These are phyloP conservation scores for Thermochaetoides thermophila DNA, from an alignment of 495 filamentous ascomycete genomes.

Conservation along the genomic window DNA sequence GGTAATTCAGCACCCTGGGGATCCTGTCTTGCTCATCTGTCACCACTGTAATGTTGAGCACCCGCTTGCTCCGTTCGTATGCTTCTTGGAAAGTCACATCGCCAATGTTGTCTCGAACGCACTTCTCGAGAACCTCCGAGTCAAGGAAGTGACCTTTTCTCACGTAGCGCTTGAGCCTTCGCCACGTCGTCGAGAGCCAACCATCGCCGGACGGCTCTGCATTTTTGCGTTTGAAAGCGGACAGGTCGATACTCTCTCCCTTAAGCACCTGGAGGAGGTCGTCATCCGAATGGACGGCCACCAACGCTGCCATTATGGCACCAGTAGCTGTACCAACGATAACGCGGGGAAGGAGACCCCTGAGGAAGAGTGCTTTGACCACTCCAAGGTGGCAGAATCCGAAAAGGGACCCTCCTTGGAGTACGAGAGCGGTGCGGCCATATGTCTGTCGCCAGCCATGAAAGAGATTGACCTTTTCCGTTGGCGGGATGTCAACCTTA, in stretches of 20 bases:
- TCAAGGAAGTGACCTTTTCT: slow-evolving; percentile 74
- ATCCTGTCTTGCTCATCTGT: slow-evolving; percentile 57
- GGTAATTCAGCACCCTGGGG: slow-evolving; percentile 78
- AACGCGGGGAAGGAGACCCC: slow-evolving; percentile 76
- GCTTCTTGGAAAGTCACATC: slow-evolving; percentile 92
- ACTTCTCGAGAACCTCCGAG: slow-evolving; percentile 66
- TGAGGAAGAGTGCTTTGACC: slow-evolving; percentile 71
- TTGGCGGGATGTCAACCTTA: slow-evolving; percentile 43
- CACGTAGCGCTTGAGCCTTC: slow-evolving; percentile 50
- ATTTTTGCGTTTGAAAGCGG: slow-evolving; percentile 48
- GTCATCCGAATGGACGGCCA: slow-evolving; percentile 78
- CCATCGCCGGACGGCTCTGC: slow-evolving; percentile 8
- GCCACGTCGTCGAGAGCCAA: slow-evolving; percentile 41
- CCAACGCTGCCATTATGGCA: slow-evolving; percentile 78
- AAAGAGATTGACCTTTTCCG: slow-evolving; percentile 74
- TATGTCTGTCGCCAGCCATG: slow-evolving; percentile 86
- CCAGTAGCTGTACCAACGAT: slow-evolving; percentile 86
- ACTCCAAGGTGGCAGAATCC: slow-evolving; percentile 85
- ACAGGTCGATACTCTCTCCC: slow-evolving; percentile 69
- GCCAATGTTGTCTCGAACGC: slow-evolving; percentile 71
- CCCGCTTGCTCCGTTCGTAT: slow-evolving; percentile 67
- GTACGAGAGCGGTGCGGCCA: slow-evolving; percentile 68
- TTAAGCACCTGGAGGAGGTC: slow-evolving; percentile 64
- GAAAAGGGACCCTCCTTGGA: slow-evolving; percentile 88
- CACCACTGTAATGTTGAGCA: slow-evolving; percentile 85